Base-by-base conservation (phyloP, 208 protist genomes). In the Borovskyia barvae region DNA sequence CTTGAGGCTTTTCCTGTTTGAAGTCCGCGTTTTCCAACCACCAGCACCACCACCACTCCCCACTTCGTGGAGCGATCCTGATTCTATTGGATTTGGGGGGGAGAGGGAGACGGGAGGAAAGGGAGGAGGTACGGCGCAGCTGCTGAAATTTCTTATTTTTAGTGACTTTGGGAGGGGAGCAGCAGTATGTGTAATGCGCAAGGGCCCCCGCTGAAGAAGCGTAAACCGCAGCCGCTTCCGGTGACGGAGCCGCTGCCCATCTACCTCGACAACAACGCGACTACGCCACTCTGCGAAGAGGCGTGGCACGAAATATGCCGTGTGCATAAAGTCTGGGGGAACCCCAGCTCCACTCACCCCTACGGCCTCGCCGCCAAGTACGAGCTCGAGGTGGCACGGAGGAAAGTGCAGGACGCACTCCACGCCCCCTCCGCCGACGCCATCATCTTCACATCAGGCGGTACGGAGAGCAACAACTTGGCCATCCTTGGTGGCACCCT, bases 231-330 rank as follows among this genome's bases (percentile, higher is more conserved):
- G 43, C 77, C 80, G 29, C 66, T 93, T 7, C 42, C 71, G 6
- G 29, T 49, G 11, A 64, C 74, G 2, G 79, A 93, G 33, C 72
- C 84, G 8, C 40, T 80, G 2, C 90, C 90, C 20, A 94, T 97
- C 41, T 97, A 98, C 63, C 75, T 98, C 24, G 95, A 98, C 72
- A 89, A 95, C 66, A 95, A 97, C 63, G 93, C 95, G 28, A 98
- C 93, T 3, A 97, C 93, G 1, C 91, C 92, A 1, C 72, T 98
- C 28, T 85, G 79, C 43, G 47, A 61, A 1, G 86, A 95, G 46
- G 93, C 94, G 14, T 92, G 85, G 80, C 48, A 73, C 15, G 85
- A 81, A 1, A 92, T 97, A 64, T 53, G 30, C 12, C 46, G 37
- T 0, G 75, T 81, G n/a, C 66, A 66, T 29, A 42, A 76, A 6